Evolutionary conservation across 129 eudicot genomes (phyloP), one percentile per base, ranked within the genome.

Genomic region (Pittosporum tobira): DNA sequence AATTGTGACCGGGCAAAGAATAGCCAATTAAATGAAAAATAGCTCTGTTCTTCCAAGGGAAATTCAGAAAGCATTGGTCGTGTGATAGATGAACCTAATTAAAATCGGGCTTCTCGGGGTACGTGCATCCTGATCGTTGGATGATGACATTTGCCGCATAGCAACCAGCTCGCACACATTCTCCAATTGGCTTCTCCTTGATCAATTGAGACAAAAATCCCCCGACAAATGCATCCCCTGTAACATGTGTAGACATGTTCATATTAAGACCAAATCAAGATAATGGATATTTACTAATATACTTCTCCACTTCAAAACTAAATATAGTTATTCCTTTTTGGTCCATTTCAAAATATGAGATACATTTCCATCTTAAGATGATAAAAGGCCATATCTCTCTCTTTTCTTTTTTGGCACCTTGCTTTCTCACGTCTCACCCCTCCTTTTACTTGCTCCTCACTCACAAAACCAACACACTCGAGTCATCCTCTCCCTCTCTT

Each of bases 151-250:
- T 81, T 16, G 96, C 80, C 15, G 96, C 96, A 63, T 88, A 88
- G 53, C 85, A 82, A 15, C 95, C 97, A 28, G 94, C 97, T 67
- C 60, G 76, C 54, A 89, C 97, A 25, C 95, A 89, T 6, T 85
- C 94, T 34, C 44, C 87, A 36, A 89, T 82, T 2, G 94, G 84
- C 65, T 82, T 89, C 69, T 76, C 86, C 23, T 77, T 64, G 63
- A 89, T 75, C 87, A 89, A 65, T 22, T 89, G 95, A 2, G 95
- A 79, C 69, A 89, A 47, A 57, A 89, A 89, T 71, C 97, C 97
- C 8, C 97, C 97, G 49, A 89, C 97, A 44, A 89, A 89, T 15
- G 97, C 97, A 75, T 89, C 97, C 57, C 97, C 97, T 88, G 30
- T 18, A 45, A 49, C n/a, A 61, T n/a, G n/a, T n/a, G n/a, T n/a